Evolutionary conservation across 2,329 filamentous ascomycete species (phyloP).

Genomic region (Fusarium nematophilum): DNA sequence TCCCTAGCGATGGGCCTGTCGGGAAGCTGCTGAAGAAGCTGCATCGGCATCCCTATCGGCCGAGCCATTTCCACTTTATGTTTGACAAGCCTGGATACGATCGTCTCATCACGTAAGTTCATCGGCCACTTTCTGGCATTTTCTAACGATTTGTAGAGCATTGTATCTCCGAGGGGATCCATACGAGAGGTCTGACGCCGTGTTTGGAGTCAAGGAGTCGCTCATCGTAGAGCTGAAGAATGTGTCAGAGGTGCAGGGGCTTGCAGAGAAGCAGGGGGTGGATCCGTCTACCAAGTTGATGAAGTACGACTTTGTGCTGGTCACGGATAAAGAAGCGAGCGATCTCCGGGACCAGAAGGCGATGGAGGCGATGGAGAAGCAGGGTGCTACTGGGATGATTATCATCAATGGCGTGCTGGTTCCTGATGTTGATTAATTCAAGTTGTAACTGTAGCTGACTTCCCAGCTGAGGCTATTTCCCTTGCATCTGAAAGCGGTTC

Average conservation of each 20-base stretch:
- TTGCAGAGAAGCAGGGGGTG: slow-evolving; percentile 15
- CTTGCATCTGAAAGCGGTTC: too few relatives aligned
- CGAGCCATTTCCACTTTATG: slow-evolving; percentile 89
- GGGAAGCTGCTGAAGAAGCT: slow-evolving; percentile 75
- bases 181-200: slow-evolving; percentile 85
- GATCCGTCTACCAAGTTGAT: slow-evolving; percentile 2
- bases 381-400: slow-evolving; percentile 8
- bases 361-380: slow-evolving; percentile 22
- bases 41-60: slow-evolving; percentile 78
- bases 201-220: slow-evolving; percentile 88
- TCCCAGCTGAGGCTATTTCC: too few relatives aligned
- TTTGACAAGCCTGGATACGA: slow-evolving; percentile 63
- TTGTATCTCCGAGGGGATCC: slow-evolving; percentile 82
- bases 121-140: background rate
- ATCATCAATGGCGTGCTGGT: background rate
- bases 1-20: slow-evolving; percentile 86
- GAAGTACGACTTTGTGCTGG: slow-evolving; percentile 24
- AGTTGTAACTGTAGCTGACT: too few relatives aligned
- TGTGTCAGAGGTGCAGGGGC: slow-evolving; percentile 14
- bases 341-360: slow-evolving; percentile 21
- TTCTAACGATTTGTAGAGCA: slow-evolving; percentile 62
- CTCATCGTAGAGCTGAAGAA: slow-evolving; percentile 72
- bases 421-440: background rate
- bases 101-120: slow-evolving; percentile 23
- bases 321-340: slow-evolving; percentile 14